Percentiles rank a stretch among this genome's conserved stretches.
Evolutionary conservation across 441 rosid species (phyloP).

Genomic region (Geranium incanum): DNA sequence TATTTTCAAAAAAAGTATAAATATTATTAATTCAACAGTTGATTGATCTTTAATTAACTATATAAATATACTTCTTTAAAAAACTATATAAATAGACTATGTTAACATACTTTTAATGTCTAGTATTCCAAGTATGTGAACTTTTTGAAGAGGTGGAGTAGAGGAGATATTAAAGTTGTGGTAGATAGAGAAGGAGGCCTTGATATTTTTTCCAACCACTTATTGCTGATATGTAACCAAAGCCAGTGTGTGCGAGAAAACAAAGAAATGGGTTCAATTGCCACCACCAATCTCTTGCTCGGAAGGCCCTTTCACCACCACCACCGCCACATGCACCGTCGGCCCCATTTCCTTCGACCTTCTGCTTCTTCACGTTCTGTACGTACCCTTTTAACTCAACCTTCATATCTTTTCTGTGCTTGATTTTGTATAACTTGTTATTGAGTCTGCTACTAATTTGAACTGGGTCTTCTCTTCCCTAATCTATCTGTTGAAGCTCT

Average conservation of each 20-base stretch:
- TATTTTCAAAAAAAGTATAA: too few species aligned
- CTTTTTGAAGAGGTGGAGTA: neutral
- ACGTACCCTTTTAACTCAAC: neutral
- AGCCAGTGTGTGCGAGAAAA: neutral
- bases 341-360: neutral
- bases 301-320: neutral
- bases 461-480: conserved; percentile 1
- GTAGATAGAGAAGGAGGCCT: neutral
- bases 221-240: neutral
- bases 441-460: neutral
- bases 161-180: neutral
- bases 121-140: too few species aligned
- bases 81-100: too few species aligned
- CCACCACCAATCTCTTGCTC: neutral
- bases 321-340: neutral
- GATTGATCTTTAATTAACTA: too few species aligned
- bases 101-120: too few species aligned
- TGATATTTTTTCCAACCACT: neutral
- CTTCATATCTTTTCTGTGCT: neutral
- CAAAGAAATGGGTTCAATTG: neutral
- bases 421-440: neutral
- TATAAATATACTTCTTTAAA: too few species aligned
- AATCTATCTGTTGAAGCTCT: neutral
- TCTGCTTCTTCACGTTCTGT: neutral
- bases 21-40: too few species aligned